phyloP scores from a whole-genome alignment of 2,329 filamentous ascomycete species.

The Ophiosphaerella narmari region DNA sequence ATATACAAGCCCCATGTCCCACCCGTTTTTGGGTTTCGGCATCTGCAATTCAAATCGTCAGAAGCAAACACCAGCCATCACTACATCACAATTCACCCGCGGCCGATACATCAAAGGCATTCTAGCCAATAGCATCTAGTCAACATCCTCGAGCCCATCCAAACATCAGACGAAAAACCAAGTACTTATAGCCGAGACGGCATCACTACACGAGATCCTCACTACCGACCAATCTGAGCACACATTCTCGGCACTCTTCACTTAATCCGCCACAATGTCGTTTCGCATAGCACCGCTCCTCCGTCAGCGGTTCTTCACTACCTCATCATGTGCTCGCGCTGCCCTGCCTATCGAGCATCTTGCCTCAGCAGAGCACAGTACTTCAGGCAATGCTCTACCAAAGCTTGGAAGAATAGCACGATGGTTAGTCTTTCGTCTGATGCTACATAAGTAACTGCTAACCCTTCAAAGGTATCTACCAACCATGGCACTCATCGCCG shows the following conservation, averaged over 20 bases:
- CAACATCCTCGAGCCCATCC: slow-evolving; percentile 1
- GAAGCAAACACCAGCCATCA: slow-evolving; percentile 11
- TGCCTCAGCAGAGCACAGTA: slow-evolving; percentile 29
- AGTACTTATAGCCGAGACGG: neutral
- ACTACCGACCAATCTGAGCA: slow-evolving; percentile 1
- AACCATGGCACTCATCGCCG: slow-evolving; percentile 40
- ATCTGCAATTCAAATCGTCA: slow-evolving; percentile 20
- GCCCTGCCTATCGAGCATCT: slow-evolving; percentile 29
- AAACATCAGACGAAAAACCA: slow-evolving; percentile 1
- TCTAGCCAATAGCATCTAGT: slow-evolving; percentile 15
- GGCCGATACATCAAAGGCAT: slow-evolving; percentile 19
- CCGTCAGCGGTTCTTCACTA: slow-evolving; percentile 36
- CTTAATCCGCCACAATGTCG: slow-evolving; percentile 27
- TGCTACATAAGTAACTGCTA: slow-evolving; percentile 1
- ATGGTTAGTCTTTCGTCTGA: slow-evolving; percentile 28
- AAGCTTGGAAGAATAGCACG: slow-evolving; percentile 38
- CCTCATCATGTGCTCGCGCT: slow-evolving; percentile 31
- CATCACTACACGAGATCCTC: slow-evolving; percentile 2
- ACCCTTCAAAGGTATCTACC: slow-evolving; percentile 35
- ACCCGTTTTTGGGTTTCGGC: slow-evolving; percentile 12
- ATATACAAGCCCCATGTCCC: slow-evolving; percentile 29
- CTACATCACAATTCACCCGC: slow-evolving; percentile 16
- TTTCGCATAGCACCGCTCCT: slow-evolving; percentile 32
- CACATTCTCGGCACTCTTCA: slow-evolving; percentile 1
- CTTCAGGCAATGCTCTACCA: slow-evolving; percentile 28